Percentiles rank a stretch among this genome's conserved stretches.
Conservation (phyloP, 2,329 filamentous ascomycete species). For the Fusarium sp. region DNA sequence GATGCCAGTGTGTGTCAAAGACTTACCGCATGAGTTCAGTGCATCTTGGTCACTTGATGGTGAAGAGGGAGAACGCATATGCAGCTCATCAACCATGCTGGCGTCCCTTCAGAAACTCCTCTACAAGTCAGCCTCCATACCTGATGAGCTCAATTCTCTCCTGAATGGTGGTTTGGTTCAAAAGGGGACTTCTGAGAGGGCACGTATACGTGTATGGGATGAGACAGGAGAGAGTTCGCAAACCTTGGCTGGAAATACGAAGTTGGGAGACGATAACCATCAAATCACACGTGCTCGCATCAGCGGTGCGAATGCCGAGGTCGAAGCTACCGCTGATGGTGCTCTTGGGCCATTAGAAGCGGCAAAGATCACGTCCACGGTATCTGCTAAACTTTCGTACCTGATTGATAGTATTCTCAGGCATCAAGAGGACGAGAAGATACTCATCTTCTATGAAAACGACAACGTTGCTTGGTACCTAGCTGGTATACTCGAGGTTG, state of each 20-base stretch:
- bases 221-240: constrained; percentile 31
- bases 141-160: constrained; percentile 58
- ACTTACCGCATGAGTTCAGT: constrained; percentile 72
- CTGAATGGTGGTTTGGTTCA: constrained; percentile 59
- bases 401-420: constrained; percentile 77
- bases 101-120: constrained; percentile 64
- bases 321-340: constrained; percentile 33
- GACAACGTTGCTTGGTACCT: constrained; percentile 90
- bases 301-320: constrained; percentile 38
- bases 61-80: constrained; percentile 60
- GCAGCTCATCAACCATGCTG: constrained; percentile 63
- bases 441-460: constrained; percentile 91
- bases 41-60: constrained; percentile 75
- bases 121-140: constrained; percentile 56
- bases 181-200: constrained; percentile 52
- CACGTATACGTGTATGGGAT: constrained; percentile 43
- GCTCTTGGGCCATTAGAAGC: constrained; percentile 62
- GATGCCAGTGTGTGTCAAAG: constrained; percentile 76
- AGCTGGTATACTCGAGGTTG: constrained; percentile 81
- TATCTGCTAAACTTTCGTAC: constrained; percentile 89
- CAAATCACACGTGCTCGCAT: constrained; percentile 49
- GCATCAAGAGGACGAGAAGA: constrained; percentile 80
- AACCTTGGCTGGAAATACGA: constrained; percentile 57
- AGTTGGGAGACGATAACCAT: constrained; percentile 52
- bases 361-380: constrained; percentile 78